phyloP scores from a whole-genome alignment of 495 filamentous ascomycete species.

The Penicillium argentinense region DNA sequence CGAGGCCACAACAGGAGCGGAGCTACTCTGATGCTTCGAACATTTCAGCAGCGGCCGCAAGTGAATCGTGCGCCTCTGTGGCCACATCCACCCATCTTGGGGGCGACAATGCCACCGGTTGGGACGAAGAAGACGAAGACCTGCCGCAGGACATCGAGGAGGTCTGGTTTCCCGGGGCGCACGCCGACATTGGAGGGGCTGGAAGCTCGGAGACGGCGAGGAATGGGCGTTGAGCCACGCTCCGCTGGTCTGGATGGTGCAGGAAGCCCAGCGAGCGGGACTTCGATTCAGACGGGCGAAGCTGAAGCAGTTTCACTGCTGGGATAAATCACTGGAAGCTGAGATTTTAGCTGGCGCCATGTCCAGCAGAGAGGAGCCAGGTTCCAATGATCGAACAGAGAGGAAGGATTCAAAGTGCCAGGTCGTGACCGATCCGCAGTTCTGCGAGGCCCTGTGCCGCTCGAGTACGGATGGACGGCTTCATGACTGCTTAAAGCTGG shows the following conservation, averaged over 20 bases:
- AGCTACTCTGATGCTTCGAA: too few species aligned
- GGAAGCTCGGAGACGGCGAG: constrained; percentile 33
- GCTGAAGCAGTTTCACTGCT: constrained; percentile 54
- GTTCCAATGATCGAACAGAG: neutral
- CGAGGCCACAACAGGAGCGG: too few species aligned
- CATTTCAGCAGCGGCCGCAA: too few species aligned
- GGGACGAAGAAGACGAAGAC: neutral
- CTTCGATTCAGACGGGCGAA: constrained; percentile 61
- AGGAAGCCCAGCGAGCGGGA: constrained; percentile 65
- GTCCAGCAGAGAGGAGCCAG: too few species aligned
- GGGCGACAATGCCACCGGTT: too few species aligned
- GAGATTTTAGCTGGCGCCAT: too few species aligned
- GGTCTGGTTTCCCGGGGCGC: constrained; percentile 39
- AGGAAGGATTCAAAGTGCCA: too few species aligned
- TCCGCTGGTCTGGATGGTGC: constrained; percentile 72
- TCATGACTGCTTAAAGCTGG: constrained; percentile 64
- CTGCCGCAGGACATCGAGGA: constrained; percentile 31
- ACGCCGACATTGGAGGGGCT: constrained; percentile 47
- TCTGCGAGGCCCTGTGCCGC: too few species aligned
- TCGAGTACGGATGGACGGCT: constrained; percentile 55
- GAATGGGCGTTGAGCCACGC: constrained; percentile 59
- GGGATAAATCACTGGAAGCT: constrained; percentile 25
- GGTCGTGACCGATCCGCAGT: too few species aligned
- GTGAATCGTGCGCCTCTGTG: too few species aligned
- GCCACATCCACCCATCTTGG: too few species aligned